phyloP scores from a whole-genome alignment of 768 basidiomycete genomes.

The Suillus sp. region DNA sequence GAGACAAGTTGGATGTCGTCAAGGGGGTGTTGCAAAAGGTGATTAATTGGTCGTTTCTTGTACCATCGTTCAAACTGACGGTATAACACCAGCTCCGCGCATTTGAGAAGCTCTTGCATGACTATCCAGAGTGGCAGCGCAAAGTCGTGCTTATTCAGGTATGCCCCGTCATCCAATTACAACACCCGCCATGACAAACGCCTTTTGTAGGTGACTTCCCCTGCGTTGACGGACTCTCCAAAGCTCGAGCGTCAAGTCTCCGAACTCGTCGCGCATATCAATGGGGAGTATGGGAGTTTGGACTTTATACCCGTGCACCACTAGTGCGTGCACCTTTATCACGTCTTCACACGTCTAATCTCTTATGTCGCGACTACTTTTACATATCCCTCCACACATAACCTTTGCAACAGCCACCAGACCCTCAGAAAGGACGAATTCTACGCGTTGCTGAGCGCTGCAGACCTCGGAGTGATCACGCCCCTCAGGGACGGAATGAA shows the following conservation, averaged over 20 bases:
- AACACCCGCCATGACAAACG: constrained; percentile 41
- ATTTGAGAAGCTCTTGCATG: constrained; percentile 90
- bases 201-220: constrained; percentile 82
- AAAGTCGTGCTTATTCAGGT: constrained; percentile 73
- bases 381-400: background rate
- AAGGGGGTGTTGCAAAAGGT: constrained; percentile 98
- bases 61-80: background rate
- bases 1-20: constrained; percentile 98
- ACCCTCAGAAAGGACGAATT: constrained; percentile 97
- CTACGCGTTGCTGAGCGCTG: constrained; percentile 90
- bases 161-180: background rate
- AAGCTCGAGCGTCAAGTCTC: constrained; percentile 93
- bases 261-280: constrained; percentile 92
- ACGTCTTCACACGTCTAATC: background rate
- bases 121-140: constrained; percentile 95
- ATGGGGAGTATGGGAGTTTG: constrained; percentile 90
- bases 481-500: constrained; percentile 97
- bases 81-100: constrained; percentile 70
- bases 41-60: constrained; percentile 25
- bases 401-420: constrained; percentile 69
- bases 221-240: constrained; percentile 87
- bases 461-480: constrained; percentile 94
- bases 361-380: background rate
- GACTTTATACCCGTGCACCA: constrained; percentile 98
- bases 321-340: constrained; percentile 65